phyloP scores from a whole-genome alignment of 345 rosid species.

The Rubroshorea leprosula region DNA sequence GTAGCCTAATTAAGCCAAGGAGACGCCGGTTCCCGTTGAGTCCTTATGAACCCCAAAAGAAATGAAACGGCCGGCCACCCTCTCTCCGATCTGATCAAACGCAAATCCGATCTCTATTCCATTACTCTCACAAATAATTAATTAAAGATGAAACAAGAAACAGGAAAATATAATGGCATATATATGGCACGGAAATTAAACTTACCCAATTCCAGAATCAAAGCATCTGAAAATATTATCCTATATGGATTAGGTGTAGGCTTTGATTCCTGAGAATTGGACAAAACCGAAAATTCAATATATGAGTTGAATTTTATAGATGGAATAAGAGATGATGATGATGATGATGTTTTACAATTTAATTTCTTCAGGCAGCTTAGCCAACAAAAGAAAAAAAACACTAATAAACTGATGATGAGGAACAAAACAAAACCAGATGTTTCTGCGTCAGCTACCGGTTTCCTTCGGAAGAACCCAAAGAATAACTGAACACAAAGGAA shows the following conservation, averaged over 20 bases:
- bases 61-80: not conserved
- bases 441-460: not conserved
- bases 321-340: too few relatives aligned
- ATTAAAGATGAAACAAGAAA: not conserved
- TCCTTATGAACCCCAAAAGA: constrained; percentile 10
- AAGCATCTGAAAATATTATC: not conserved
- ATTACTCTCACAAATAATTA: constrained; percentile 1
- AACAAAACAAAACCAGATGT: not conserved
- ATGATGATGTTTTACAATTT: not conserved
- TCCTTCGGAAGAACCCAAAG: not conserved
- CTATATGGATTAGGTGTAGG: too few relatives aligned
- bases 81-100: constrained; percentile 16
- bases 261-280: too few relatives aligned
- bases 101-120: constrained; percentile 17
- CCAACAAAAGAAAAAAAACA: too few relatives aligned
- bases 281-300: too few relatives aligned
- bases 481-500: not conserved
- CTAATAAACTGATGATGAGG: not conserved
- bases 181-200: not conserved
- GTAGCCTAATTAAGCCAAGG: too few relatives aligned
- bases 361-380: too few relatives aligned
- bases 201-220: not conserved
- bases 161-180: not conserved
- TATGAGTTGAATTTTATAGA: too few relatives aligned
- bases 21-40: constrained; percentile 5